phyloP scores from a whole-genome alignment of 2,329 filamentous ascomycete species.

The Penicillium sp. region DNA sequence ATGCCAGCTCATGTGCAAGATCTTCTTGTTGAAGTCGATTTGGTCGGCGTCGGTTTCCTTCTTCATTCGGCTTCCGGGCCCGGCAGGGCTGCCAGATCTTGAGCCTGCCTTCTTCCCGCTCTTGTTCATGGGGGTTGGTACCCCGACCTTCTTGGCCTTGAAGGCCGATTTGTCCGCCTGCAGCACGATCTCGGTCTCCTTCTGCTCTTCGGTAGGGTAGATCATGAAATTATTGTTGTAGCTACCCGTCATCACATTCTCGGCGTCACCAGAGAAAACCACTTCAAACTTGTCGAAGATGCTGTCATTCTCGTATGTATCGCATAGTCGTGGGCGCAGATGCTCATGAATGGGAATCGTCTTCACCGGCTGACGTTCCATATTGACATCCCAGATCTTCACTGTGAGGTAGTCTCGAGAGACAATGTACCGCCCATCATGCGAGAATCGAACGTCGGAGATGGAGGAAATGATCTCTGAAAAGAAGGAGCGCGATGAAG shows the following conservation, averaged over 20 bases:
- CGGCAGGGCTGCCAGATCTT: conserved; percentile 80
- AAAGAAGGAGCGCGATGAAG: conserved; percentile 94
- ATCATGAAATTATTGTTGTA: conserved; percentile 99
- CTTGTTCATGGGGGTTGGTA: conserved; percentile 94
- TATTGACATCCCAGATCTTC: conserved; percentile 99
- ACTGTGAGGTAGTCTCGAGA: conserved; percentile 97
- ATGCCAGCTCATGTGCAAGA: conserved; percentile 99
- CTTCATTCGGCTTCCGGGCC: conserved; percentile 87
- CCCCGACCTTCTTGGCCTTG: conserved; percentile 99
- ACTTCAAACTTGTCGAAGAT: conserved; percentile 99
- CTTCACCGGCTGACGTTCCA: conserved; percentile 96
- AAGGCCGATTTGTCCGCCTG: conserved; percentile 98
- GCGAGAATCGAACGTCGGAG: conserved; percentile 94
- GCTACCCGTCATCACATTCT: conserved; percentile 99
- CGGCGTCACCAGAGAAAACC: conserved; percentile 94
- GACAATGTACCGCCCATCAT: conserved; percentile 93
- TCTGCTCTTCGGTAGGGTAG: conserved; percentile 90
- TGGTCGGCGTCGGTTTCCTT: conserved; percentile 99
- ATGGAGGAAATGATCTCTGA: conserved; percentile 99
- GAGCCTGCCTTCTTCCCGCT: conserved; percentile 82
- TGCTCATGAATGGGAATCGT: conserved; percentile 99
- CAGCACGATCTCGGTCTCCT: conserved; percentile 93
- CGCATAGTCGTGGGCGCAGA: conserved; percentile 84
- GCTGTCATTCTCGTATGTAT: conserved; percentile 98
- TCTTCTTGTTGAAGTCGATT: conserved; percentile 99